phyloP scores from a whole-genome alignment of 2,329 filamentous ascomycete species.

The Claviceps africana region DNA sequence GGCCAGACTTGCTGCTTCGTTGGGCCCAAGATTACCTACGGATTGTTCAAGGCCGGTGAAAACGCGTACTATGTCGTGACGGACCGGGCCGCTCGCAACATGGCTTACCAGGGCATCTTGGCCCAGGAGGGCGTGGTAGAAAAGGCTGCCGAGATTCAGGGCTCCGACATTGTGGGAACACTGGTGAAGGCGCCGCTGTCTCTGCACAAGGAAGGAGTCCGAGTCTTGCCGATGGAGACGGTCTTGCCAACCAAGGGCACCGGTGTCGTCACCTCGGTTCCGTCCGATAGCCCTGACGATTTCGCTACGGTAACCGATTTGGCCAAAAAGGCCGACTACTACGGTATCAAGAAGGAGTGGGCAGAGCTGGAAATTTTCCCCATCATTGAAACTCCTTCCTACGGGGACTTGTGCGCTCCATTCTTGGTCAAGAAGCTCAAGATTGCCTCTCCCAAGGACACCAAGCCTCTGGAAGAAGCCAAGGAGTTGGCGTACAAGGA shows the following conservation, averaged over 20 bases:
- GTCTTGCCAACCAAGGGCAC: constrained; percentile 90
- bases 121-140: constrained; percentile 61
- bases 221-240: constrained; percentile 89
- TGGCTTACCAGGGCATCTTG: constrained; percentile 87
- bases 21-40: constrained; percentile 77
- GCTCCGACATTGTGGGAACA: constrained; percentile 75
- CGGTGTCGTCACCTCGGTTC: constrained; percentile 89
- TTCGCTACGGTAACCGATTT: constrained; percentile 81
- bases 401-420: constrained; percentile 72
- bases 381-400: constrained; percentile 78
- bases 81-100: constrained; percentile 79
- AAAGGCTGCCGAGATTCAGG: constrained; percentile 60
- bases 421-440: constrained; percentile 82
- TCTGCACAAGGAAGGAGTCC: constrained; percentile 66
- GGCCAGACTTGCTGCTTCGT: constrained; percentile 95
- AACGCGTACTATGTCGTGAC: constrained; percentile 77
- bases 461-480: constrained; percentile 74
- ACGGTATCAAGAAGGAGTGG: constrained; percentile 95
- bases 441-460: constrained; percentile 92
- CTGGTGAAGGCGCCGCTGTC: constrained; percentile 81
- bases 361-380: constrained; percentile 78
- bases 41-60: constrained; percentile 65
- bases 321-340: constrained; percentile 89
- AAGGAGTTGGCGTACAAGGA: constrained; percentile 97
- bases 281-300: constrained; percentile 87